phyloP scores from a whole-genome alignment of 2,329 filamentous ascomycete species.

The Endocalyx cinctus region DNA sequence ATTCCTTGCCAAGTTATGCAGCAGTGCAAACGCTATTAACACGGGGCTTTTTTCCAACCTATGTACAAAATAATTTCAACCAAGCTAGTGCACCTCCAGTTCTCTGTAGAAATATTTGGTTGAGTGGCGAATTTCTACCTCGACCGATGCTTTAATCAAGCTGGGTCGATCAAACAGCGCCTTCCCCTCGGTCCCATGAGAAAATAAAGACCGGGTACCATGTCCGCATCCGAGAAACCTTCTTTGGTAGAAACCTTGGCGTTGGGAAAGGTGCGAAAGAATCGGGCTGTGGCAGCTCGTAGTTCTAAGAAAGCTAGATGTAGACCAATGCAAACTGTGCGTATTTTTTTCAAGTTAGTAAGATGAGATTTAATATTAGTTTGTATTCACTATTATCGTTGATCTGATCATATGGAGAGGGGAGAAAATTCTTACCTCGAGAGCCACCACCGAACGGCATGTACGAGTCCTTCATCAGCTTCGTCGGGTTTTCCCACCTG shows the following conservation, averaged over 20 bases:
- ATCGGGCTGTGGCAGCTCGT: conserved; percentile 41
- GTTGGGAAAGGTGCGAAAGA: conserved; percentile 36
- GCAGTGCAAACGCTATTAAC: too few species aligned
- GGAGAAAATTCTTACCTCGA: conserved; percentile 14
- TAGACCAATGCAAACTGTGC: conserved; percentile 45
- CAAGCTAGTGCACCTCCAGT: too few species aligned
- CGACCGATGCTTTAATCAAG: too few species aligned
- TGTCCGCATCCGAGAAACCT: conserved; percentile 26
- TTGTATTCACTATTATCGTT: background rate
- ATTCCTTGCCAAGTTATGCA: too few species aligned
- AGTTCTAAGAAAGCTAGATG: conserved; percentile 52
- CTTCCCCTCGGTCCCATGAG: conserved; percentile 21
- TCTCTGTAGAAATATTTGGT: too few species aligned
- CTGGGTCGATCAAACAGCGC: conserved; percentile 22
- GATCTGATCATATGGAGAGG: conserved; percentile 29
- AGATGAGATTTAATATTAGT: background rate
- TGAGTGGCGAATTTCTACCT: too few species aligned
- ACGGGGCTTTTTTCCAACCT: too few species aligned
- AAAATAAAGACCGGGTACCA: conserved; percentile 24
- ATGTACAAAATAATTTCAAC: too few species aligned
- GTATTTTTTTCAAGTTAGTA: background rate
- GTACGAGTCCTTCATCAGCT: conserved; percentile 20
- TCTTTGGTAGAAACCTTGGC: conserved; percentile 20
- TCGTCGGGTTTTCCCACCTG: conserved; percentile 19
- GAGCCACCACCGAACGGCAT: conserved; percentile 26